Evolutionary conservation across 495 filamentous ascomycete species (phyloP).

Genomic region (Tuber umbilicatum): DNA sequence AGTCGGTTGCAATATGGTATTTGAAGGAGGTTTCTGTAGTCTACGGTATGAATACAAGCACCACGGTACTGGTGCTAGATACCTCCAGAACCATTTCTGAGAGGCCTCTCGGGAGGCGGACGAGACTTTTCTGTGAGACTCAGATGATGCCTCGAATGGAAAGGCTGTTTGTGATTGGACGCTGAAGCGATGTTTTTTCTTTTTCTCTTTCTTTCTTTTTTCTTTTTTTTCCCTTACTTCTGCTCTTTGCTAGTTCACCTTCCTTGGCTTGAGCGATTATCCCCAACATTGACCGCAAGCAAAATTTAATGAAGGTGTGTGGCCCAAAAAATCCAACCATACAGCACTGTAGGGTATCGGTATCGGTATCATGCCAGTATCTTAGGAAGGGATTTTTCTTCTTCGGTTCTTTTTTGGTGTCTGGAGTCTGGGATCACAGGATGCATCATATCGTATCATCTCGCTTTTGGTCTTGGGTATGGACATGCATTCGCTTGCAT

Average conservation of each 20-base stretch:
- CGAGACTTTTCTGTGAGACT: background rate
- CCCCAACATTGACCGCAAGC: background rate
- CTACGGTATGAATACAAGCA: background rate
- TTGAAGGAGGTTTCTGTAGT: background rate
- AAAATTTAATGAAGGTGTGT: background rate
- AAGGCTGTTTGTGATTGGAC: background rate
- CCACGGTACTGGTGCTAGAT: background rate
- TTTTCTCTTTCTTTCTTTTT: background rate
- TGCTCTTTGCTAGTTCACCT: background rate
- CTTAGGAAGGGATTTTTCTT: background rate
- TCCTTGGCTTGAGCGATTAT: background rate
- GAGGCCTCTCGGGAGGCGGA: background rate
- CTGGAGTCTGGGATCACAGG: background rate
- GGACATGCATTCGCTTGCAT: background rate
- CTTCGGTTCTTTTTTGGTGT: background rate
- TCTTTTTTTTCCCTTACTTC: background rate
- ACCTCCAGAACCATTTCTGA: background rate
- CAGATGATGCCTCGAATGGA: background rate
- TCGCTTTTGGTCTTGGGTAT: background rate
- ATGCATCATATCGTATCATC: slow-evolving; percentile 1
- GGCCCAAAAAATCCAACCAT: background rate
- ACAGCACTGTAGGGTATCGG: background rate
- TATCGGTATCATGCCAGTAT: background rate
- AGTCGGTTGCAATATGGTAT: background rate
- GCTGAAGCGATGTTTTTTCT: background rate